Percentiles rank a stretch among this genome's conserved stretches.
phyloP scores from a whole-genome alignment of 495 filamentous ascomycete genomes.

The Penicillium angulare region DNA sequence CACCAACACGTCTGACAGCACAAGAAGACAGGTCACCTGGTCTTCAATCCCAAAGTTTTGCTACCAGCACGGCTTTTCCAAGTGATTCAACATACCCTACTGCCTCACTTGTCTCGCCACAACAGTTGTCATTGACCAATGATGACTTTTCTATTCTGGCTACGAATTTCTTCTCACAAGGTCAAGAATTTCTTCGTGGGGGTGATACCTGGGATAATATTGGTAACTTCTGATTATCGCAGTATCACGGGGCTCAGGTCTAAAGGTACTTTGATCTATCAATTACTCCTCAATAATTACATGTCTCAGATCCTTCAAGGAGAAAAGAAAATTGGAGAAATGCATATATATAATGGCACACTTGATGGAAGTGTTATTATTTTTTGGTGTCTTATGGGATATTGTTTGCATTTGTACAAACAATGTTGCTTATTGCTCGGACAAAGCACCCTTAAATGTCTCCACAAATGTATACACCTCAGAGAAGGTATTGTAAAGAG shows the following conservation, averaged over 20 bases:
- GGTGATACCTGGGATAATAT: slow-evolving; percentile 38
- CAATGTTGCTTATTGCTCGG: neutral
- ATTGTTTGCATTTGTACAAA: neutral
- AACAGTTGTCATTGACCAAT: slow-evolving; percentile 33
- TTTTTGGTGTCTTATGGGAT: neutral
- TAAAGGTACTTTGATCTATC: too few relatives aligned
- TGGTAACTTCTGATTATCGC: slow-evolving; percentile 36
- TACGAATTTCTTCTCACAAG: slow-evolving; percentile 49
- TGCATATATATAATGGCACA: too few relatives aligned
- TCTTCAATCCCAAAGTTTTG: slow-evolving; percentile 12
- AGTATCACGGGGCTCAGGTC: too few relatives aligned
- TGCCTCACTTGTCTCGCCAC: slow-evolving; percentile 21
- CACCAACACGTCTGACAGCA: slow-evolving; percentile 35
- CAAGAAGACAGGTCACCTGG: slow-evolving; percentile 20
- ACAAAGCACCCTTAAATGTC: slow-evolving; percentile 38
- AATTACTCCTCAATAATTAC: too few relatives aligned
- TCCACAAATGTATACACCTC: slow-evolving; percentile 77
- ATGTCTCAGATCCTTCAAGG: too few relatives aligned
- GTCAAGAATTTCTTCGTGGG: slow-evolving; percentile 42
- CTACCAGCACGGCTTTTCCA: slow-evolving; percentile 12
- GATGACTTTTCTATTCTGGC: slow-evolving; percentile 50
- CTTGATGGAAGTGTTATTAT: too few relatives aligned
- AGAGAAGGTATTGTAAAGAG: slow-evolving; percentile 80
- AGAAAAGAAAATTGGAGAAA: too few relatives aligned
- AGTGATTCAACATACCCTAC: slow-evolving; percentile 21